Evolutionary conservation across 352 stramenopile species (phyloP).

Genomic region (Phytopythium kandeliae): DNA sequence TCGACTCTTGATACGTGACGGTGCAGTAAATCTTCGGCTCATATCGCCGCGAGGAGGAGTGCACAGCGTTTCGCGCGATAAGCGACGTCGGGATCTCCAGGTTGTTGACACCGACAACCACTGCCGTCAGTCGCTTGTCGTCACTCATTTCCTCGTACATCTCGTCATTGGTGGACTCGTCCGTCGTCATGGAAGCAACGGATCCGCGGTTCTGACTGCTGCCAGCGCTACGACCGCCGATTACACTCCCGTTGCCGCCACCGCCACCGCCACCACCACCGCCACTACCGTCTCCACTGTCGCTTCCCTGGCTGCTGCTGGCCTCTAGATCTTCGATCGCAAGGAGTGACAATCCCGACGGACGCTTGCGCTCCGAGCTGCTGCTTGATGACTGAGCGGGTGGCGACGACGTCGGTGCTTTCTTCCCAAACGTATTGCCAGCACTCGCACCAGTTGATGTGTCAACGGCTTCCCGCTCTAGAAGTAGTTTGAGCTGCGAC

Average conservation of each 20-base stretch:
- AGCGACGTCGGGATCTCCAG: slow-evolving; percentile 42
- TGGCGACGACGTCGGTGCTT: slow-evolving; percentile 7
- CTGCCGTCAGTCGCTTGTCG: slow-evolving; percentile 64
- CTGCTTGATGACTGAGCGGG: background rate
- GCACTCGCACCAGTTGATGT: slow-evolving; percentile 46
- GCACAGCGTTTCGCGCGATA: slow-evolving; percentile 32
- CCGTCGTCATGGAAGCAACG: slow-evolving; percentile 49
- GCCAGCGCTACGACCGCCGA: slow-evolving; percentile 9
- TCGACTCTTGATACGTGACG: slow-evolving; percentile 73
- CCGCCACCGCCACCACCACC: too few species aligned
- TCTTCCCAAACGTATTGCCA: slow-evolving; percentile 12
- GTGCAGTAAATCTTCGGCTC: slow-evolving; percentile 81
- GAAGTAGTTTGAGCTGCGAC: slow-evolving; percentile 53
- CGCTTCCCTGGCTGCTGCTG: slow-evolving; percentile 10
- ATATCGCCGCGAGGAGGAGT: slow-evolving; percentile 17
- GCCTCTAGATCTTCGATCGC: slow-evolving; percentile 8
- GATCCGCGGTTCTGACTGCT: slow-evolving; percentile 20
- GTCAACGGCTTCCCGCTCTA: slow-evolving; percentile 70
- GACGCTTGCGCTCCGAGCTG: slow-evolving; percentile 20
- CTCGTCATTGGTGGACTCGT: slow-evolving; percentile 58
- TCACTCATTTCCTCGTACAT: slow-evolving; percentile 57
- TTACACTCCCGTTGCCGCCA: slow-evolving; percentile 2
- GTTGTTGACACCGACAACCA: slow-evolving; percentile 72
- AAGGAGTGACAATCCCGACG: slow-evolving; percentile 18
- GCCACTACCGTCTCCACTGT: slow-evolving; percentile 1